Percentiles rank a stretch among this genome's conserved stretches.
Conservation (phyloP, 495 filamentous ascomycete genomes). For the Darksidea phi region DNA sequence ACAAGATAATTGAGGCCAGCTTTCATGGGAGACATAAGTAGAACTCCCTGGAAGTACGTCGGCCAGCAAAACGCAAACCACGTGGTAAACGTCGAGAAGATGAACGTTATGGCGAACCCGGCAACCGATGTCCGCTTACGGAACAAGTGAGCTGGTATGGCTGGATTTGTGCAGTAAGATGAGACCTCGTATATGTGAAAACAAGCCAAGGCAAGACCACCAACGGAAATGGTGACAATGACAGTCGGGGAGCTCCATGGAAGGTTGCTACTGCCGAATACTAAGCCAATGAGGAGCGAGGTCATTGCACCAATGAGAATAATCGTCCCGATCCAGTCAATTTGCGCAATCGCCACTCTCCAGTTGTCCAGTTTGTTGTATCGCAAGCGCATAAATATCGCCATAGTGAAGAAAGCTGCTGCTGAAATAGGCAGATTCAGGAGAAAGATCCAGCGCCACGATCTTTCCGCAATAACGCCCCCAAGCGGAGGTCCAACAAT, state of each 20-base stretch:
- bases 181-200: conserved; percentile 2
- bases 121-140: conserved; percentile 2
- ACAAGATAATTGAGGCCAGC: too few relatives aligned
- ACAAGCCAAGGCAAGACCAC: background rate
- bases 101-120: conserved; percentile 1
- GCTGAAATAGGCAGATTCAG: too few relatives aligned
- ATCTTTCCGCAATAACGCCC: background rate
- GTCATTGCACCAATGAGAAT: conserved; percentile 2
- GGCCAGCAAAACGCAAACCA: background rate
- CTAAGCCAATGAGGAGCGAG: conserved; percentile 8
- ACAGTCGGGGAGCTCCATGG: conserved; percentile 1
- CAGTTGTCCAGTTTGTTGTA: too few relatives aligned
- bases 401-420: background rate
- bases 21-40: too few relatives aligned
- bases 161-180: background rate
- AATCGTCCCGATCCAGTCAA: background rate
- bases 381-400: background rate
- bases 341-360: too few relatives aligned
- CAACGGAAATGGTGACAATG: conserved; percentile 5
- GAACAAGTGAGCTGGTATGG: conserved; percentile 7
- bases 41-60: too few relatives aligned
- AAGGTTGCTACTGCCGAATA: background rate
- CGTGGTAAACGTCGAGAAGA: background rate
- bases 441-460: conserved; percentile 6
- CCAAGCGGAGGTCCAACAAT: conserved; percentile 4